phyloP scores from a whole-genome alignment of 441 rosid genomes.

The Syzygium malaccense region DNA sequence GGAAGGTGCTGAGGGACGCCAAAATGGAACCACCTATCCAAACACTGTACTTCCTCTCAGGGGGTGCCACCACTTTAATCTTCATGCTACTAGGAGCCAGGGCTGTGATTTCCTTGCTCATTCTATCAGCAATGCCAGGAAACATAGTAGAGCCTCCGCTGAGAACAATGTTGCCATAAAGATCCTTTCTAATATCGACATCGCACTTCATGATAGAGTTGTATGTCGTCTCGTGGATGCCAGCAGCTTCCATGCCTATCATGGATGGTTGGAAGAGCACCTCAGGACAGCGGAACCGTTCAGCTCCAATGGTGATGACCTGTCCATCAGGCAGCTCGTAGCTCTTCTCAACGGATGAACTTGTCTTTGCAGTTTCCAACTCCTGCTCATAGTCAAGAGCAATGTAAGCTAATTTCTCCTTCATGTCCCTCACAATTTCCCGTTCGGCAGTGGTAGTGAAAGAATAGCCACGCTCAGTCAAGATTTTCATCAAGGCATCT shows the following conservation, averaged over 20 bases:
- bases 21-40: conserved; percentile 62
- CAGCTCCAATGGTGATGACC: conserved; percentile 66
- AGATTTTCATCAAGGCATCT: conserved; percentile 59
- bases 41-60: conserved; percentile 61
- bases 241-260: conserved; percentile 67
- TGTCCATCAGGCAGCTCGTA: conserved; percentile 76
- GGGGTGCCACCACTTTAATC: conserved; percentile 50
- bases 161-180: conserved; percentile 47
- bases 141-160: conserved; percentile 65
- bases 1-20: conserved; percentile 49
- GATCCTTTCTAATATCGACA: conserved; percentile 55
- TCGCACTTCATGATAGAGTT: conserved; percentile 76
- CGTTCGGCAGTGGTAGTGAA: conserved; percentile 69
- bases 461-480: conserved; percentile 68
- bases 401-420: conserved; percentile 64
- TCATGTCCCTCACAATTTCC: conserved; percentile 72
- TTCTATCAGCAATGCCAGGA: conserved; percentile 53
- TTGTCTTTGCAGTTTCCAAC: conserved; percentile 41
- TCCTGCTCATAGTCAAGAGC: conserved; percentile 72
- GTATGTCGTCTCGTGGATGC: conserved; percentile 65
- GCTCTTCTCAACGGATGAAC: conserved; percentile 59
- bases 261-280: conserved; percentile 73
- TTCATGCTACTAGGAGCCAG: conserved; percentile 59
- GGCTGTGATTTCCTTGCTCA: conserved; percentile 60
- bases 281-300: conserved; percentile 74